A percentile compares a stretch with the other conserved stretches of the same genome.
Conservation (phyloP, 2,329 filamentous ascomycete species). For the Nemania sp. region DNA sequence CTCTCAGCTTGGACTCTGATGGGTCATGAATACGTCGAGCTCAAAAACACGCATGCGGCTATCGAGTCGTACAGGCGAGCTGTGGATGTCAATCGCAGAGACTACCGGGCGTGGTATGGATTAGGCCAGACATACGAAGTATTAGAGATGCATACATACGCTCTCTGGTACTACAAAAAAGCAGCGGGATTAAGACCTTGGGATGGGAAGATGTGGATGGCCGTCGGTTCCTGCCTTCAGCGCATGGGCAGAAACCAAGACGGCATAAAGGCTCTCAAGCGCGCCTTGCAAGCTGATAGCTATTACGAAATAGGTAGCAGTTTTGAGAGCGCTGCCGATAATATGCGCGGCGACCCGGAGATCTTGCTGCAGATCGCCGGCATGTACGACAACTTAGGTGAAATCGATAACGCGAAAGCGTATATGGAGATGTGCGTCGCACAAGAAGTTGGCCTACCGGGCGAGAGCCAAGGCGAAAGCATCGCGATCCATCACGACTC, state of each 20-base stretch:
- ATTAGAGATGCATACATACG: conserved; percentile 96
- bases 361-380: conserved; percentile 86
- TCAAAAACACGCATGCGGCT: conserved; percentile 97
- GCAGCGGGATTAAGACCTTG: conserved; percentile 91
- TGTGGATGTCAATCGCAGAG: conserved; percentile 92
- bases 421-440: conserved; percentile 97
- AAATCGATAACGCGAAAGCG: conserved; percentile 77
- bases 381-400: conserved; percentile 81
- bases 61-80: conserved; percentile 96
- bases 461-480: conserved; percentile 50
- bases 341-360: conserved; percentile 73
- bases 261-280: conserved; percentile 92
- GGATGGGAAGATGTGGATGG: conserved; percentile 99
- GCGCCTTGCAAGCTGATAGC: conserved; percentile 83
- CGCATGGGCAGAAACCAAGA: conserved; percentile 87
- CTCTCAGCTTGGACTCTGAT: conserved; percentile 97
- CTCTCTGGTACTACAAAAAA: conserved; percentile 96
- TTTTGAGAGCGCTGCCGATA: conserved; percentile 51
- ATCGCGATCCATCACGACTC: conserved; percentile 61
- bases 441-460: conserved; percentile 74
- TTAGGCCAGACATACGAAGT: conserved; percentile 97
- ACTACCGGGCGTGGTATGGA: conserved; percentile 98
- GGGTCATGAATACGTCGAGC: conserved; percentile 97
- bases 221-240: conserved; percentile 87
- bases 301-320: conserved; percentile 73